Conservation (phyloP, 2,329 filamentous ascomycete species). For the Trichoderma oligosporum region DNA sequence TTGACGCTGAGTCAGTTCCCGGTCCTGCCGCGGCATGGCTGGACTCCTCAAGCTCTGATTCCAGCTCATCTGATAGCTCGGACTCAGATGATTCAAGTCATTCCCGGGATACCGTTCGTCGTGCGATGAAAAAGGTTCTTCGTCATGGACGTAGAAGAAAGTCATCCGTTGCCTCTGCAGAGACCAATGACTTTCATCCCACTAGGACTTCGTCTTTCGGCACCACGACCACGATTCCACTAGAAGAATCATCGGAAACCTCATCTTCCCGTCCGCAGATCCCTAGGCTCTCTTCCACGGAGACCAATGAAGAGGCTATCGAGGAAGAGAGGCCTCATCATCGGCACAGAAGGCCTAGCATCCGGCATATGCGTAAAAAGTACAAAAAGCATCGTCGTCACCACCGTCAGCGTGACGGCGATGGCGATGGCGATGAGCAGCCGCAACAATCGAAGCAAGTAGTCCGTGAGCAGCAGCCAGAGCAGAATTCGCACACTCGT, state of each 20-base stretch:
- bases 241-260: conserved; percentile 41
- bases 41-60: conserved; percentile 62
- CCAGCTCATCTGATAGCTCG: conserved; percentile 57
- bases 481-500: conserved; percentile 8
- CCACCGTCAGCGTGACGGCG: conserved; percentile 28
- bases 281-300: conserved; percentile 36
- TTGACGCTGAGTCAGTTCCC: conserved; percentile 85
- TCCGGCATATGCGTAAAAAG: conserved; percentile 41
- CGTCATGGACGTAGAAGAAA: conserved; percentile 68
- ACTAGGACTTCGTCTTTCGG: conserved; percentile 43
- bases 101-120: conserved; percentile 62
- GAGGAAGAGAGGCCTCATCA: conserved; percentile 39
- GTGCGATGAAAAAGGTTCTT: conserved; percentile 72
- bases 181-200: conserved; percentile 41
- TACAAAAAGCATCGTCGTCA: conserved; percentile 44
- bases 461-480: conserved; percentile 23
- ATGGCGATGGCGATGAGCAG: conserved; percentile 28
- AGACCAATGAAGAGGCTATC: conserved; percentile 42
- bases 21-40: conserved; percentile 80
- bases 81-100: conserved; percentile 63
- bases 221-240: conserved; percentile 32
- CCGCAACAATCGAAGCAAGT: conserved; percentile 37
- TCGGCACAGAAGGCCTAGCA: conserved; percentile 33
- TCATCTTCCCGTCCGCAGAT: conserved; percentile 37
- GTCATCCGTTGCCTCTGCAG: conserved; percentile 68